Evolutionary conservation across 305 asterid species (phyloP).

Genomic region (Lippia alba): DNA sequence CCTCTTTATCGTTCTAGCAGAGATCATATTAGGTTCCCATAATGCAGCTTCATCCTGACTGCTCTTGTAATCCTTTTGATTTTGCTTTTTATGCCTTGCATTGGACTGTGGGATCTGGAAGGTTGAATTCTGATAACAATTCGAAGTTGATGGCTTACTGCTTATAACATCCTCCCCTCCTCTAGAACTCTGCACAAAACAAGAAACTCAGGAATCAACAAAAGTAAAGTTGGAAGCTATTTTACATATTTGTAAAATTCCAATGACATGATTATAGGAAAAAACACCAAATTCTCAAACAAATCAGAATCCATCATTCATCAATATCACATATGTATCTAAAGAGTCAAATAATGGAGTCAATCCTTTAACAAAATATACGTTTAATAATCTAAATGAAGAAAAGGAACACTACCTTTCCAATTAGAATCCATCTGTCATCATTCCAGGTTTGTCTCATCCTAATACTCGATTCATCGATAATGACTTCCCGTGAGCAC

Average conservation of each 20-base stretch:
- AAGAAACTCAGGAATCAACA: constrained; percentile 37
- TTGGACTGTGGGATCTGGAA: constrained; percentile 40
- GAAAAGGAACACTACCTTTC: constrained; percentile 46
- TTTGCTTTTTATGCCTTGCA: constrained; percentile 39
- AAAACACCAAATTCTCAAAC: not conserved
- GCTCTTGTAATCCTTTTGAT: constrained; percentile 32
- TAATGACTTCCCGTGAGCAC: constrained; percentile 45
- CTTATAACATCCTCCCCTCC: constrained; percentile 46
- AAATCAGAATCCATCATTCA: no score
- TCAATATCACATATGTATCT: no score
- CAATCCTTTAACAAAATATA: not conserved
- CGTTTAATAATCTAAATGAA: constrained; percentile 11
- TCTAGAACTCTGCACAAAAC: constrained; percentile 52
- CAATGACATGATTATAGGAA: not conserved
- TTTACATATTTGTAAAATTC: not conserved
- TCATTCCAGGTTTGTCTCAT: constrained; percentile 55
- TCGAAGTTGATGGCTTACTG: constrained; percentile 53
- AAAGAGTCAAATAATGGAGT: no score
- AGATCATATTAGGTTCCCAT: constrained; percentile 42
- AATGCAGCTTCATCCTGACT: constrained; percentile 33
- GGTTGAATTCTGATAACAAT: constrained; percentile 42
- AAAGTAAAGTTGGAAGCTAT: constrained; percentile 16
- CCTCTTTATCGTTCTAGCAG: constrained; percentile 67
- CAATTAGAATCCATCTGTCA: constrained; percentile 54
- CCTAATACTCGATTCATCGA: constrained; percentile 54